Conservation (phyloP, 1,139 yeast species). For the Ashbya aceris region DNA sequence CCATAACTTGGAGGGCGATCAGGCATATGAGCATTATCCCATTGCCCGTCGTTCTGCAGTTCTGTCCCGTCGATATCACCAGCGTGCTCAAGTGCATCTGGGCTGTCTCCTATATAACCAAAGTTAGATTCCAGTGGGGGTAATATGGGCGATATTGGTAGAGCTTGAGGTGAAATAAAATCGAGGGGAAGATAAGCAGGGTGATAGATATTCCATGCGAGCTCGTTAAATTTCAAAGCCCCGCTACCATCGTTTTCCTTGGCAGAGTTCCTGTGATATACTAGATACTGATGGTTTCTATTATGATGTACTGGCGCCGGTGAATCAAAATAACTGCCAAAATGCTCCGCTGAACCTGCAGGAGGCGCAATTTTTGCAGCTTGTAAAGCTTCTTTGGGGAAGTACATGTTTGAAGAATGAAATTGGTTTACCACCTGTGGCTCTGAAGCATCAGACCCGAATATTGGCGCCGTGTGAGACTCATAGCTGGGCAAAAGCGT, state of each 20-base stretch:
- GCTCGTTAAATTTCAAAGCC: constrained; percentile 22
- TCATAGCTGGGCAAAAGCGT: constrained; percentile 43
- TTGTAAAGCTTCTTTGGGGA: constrained; percentile 33
- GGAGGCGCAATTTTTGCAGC: constrained; percentile 47
- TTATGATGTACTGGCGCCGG: constrained; percentile 10
- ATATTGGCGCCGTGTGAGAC: constrained; percentile 15
- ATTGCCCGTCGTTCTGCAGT: neutral
- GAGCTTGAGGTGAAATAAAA: constrained; percentile 51
- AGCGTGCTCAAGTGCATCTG: neutral
- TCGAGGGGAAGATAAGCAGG: constrained; percentile 41
- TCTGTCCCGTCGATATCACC: neutral
- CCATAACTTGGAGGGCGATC: constrained; percentile 32
- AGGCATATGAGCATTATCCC: constrained; percentile 25
- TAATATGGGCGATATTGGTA: constrained; percentile 41
- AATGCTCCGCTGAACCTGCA: constrained; percentile 34
- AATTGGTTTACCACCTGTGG: constrained; percentile 12
- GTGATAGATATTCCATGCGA: constrained; percentile 46
- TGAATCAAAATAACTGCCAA: constrained; percentile 9
- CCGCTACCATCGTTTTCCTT: constrained; percentile 6
- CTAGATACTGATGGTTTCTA: constrained; percentile 7
- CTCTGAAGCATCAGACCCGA: constrained; percentile 20
- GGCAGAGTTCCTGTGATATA: constrained; percentile 5
- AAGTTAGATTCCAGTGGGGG: constrained; percentile 20
- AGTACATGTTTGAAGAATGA: constrained; percentile 33
- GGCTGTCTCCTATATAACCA: neutral